These are phyloP conservation scores for Ogataea nonfermentans DNA, from an alignment of 805 yeast species.

Conservation along the genomic window DNA sequence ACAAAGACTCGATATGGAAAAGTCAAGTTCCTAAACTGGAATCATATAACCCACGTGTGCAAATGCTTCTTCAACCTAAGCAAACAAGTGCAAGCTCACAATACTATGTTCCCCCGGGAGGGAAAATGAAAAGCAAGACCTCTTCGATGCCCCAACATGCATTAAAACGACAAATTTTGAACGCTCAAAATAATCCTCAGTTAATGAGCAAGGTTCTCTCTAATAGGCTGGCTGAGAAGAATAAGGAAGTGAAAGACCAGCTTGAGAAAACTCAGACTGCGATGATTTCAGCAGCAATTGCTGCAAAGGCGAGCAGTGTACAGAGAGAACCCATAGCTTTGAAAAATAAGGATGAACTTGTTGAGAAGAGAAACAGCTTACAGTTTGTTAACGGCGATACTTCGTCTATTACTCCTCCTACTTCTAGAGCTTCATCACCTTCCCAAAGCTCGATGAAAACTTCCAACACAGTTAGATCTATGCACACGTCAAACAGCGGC, in stretches of 20 bases:
- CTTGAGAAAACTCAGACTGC: constrained; percentile 17
- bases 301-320: constrained; percentile 15
- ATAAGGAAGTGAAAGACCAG: constrained; percentile 27
- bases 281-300: constrained; percentile 21
- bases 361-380: constrained; percentile 26
- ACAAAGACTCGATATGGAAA: constrained; percentile 68
- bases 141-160: constrained; percentile 30
- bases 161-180: constrained; percentile 31
- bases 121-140: constrained; percentile 26
- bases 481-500: constrained; percentile 8
- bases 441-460: constrained; percentile 21
- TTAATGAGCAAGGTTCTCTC: constrained; percentile 35
- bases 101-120: constrained; percentile 26
- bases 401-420: constrained; percentile 25
- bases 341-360: constrained; percentile 35
- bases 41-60: constrained; percentile 51
- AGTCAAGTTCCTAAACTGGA: constrained; percentile 64
- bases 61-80: constrained; percentile 20
- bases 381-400: constrained; percentile 27
- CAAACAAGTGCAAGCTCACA: constrained; percentile 22
- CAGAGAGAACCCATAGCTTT: constrained; percentile 4
- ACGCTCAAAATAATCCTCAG: constrained; percentile 33
- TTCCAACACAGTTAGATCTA: constrained; percentile 19
- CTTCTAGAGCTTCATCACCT: constrained; percentile 24
- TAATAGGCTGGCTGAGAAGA: constrained; percentile 33